A percentile compares a stretch with the other conserved stretches of the same genome.
Evolutionary conservation across 495 filamentous ascomycete species (phyloP).

Genomic region (Penicillium canescens): DNA sequence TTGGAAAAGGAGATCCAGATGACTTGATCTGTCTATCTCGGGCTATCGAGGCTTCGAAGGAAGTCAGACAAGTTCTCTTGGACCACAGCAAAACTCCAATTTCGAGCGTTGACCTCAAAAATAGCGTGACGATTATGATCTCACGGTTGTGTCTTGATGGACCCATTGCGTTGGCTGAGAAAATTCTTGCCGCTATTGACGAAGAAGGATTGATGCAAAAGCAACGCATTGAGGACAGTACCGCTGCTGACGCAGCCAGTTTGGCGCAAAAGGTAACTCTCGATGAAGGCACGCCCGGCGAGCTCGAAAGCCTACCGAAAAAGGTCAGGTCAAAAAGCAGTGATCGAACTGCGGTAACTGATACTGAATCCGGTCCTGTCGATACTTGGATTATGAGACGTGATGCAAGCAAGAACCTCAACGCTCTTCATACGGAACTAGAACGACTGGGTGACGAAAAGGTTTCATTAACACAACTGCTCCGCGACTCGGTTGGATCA

Average conservation of each 20-base stretch:
- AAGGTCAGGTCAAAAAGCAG: constrained; percentile 39
- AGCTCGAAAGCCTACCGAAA: constrained; percentile 45
- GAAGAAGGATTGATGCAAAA: constrained; percentile 85
- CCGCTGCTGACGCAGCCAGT: constrained; percentile 64
- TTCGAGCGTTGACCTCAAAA: constrained; percentile 7
- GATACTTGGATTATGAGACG: constrained; percentile 86
- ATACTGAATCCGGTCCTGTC: constrained; percentile 36
- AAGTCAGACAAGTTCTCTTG: constrained; percentile 57
- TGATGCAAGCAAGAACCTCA: constrained; percentile 65
- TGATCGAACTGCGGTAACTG: constrained; percentile 24
- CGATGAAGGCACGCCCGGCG: constrained; percentile 54
- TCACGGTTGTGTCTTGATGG: constrained; percentile 66
- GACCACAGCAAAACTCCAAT: constrained; percentile 8
- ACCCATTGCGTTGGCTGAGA: constrained; percentile 65
- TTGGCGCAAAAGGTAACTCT: constrained; percentile 67
- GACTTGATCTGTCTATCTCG: constrained; percentile 80
- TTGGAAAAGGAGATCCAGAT: constrained; percentile 91
- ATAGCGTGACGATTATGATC: constrained; percentile 54
- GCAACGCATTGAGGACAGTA: constrained; percentile 72
- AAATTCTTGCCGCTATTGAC: constrained; percentile 79
- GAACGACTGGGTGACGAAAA: constrained; percentile 59
- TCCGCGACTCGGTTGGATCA: constrained; percentile 59
- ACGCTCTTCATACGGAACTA: constrained; percentile 65
- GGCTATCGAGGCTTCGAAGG: constrained; percentile 76
- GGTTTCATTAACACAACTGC: constrained; percentile 51